A percentile compares a stretch with the other conserved stretches of the same genome.
These are phyloP conservation scores for Eucalyptus marginata DNA, from an alignment of 345 rosid species.

Conservation along the genomic window DNA sequence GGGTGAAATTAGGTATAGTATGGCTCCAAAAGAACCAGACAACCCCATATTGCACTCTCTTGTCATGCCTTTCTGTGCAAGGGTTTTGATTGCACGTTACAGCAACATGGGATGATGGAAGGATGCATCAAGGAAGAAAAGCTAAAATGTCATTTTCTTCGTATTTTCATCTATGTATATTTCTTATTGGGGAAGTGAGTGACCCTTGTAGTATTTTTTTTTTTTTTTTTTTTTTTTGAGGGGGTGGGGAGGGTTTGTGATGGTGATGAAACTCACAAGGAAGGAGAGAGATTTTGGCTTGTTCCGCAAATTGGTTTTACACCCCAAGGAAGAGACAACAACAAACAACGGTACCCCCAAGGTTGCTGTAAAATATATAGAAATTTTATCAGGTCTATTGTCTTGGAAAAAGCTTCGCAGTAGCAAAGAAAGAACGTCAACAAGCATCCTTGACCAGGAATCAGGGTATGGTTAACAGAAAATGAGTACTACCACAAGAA, in stretches of 20 bases:
- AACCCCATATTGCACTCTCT: not conserved
- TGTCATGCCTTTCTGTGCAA: not conserved
- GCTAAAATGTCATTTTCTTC: not conserved
- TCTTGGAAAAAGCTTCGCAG: not conserved
- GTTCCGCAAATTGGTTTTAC: not conserved
- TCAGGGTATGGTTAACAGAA: not conserved
- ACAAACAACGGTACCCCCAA: not conserved
- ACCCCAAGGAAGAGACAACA: not conserved
- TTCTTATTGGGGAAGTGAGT: not conserved
- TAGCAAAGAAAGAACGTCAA: not conserved
- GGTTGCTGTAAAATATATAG: not conserved
- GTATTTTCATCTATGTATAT: not conserved
- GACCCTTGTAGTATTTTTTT: not conserved
- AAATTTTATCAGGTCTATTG: not conserved
- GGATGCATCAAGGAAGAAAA: not conserved
- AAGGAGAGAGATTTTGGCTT: not conserved
- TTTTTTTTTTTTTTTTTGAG: too few species aligned
- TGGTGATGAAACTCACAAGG: not conserved
- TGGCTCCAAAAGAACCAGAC: not conserved
- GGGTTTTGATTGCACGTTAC: not conserved
- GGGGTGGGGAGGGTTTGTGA: not conserved
- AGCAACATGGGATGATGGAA: not conserved
- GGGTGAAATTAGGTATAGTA: not conserved
- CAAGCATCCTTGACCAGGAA: not conserved
- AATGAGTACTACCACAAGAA: not conserved